phyloP scores from a whole-genome alignment of 2,329 filamentous ascomycete species.

The Sporothrix phasma region DNA sequence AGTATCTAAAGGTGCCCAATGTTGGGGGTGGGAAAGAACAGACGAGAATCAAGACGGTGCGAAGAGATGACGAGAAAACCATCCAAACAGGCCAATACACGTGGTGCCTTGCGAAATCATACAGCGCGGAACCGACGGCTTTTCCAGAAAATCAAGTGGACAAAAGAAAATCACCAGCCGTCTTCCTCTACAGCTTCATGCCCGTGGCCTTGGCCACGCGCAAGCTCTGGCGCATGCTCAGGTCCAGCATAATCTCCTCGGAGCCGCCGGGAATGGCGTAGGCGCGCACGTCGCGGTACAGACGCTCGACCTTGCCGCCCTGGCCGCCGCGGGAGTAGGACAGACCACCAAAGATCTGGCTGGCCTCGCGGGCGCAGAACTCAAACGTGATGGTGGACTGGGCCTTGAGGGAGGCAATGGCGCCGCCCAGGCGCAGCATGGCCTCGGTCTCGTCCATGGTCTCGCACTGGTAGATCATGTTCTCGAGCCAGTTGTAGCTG shows the following conservation, averaged over 20 bases:
- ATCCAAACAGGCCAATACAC: background rate
- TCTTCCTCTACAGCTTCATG: slow-evolving; percentile 69
- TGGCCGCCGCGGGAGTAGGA: slow-evolving; percentile 89
- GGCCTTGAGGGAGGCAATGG: slow-evolving; percentile 88
- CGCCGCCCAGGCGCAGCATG: slow-evolving; percentile 89
- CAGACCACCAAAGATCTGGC: slow-evolving; percentile 93
- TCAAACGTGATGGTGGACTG: slow-evolving; percentile 92
- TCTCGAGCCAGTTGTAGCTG: slow-evolving; percentile 94
- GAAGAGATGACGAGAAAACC: background rate
- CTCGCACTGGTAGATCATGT: slow-evolving; percentile 83
- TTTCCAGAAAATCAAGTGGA: background rate
- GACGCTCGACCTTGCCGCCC: slow-evolving; percentile 85
- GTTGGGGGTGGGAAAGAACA: background rate
- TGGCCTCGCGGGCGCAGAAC: slow-evolving; percentile 92
- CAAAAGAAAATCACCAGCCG: background rate
- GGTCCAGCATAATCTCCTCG: slow-evolving; percentile 97
- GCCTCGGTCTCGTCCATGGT: slow-evolving; percentile 91
- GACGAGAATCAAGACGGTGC: background rate
- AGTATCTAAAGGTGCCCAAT: background rate
- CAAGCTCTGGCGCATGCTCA: slow-evolving; percentile 77
- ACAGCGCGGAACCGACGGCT: slow-evolving; percentile 1
- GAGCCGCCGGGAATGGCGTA: slow-evolving; percentile 93
- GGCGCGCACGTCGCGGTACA: slow-evolving; percentile 90
- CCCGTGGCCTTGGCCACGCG: slow-evolving; percentile 80
- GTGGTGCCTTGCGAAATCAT: background rate